phyloP scores from a whole-genome alignment of 352 stramenopile genomes.

The Globisporangium splendens region DNA sequence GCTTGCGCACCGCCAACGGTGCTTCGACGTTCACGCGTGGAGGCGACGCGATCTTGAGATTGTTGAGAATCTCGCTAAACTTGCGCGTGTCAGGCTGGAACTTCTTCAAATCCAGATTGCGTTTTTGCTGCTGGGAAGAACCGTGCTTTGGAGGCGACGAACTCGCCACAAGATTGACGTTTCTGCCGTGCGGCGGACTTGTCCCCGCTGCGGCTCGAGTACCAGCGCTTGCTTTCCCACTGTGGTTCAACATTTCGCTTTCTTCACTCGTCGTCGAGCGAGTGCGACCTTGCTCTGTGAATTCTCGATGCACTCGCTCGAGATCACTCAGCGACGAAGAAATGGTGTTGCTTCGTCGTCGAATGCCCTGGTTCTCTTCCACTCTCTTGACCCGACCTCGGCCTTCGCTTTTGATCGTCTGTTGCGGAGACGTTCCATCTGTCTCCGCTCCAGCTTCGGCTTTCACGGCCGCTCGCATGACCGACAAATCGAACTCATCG shows the following conservation, averaged over 20 bases:
- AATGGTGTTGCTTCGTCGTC: constrained; percentile 33
- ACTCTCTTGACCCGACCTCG: neutral
- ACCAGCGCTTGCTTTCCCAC: constrained; percentile 2
- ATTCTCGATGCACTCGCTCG: constrained; percentile 29
- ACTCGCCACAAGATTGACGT: constrained; percentile 6
- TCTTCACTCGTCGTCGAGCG: constrained; percentile 8
- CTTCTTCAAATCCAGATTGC: constrained; percentile 66
- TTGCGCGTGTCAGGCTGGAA: constrained; percentile 72
- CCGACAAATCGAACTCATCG: constrained; percentile 68
- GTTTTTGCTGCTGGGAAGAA: constrained; percentile 4
- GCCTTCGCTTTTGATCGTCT: constrained; percentile 7
- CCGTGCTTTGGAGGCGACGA: constrained; percentile 7
- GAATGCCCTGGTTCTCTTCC: constrained; percentile 1
- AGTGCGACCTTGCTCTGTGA: constrained; percentile 9
- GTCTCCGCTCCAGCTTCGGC: constrained; percentile 11
- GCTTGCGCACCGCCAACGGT: constrained; percentile 6
- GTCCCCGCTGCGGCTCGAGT: neutral
- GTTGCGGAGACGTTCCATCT: constrained; percentile 4
- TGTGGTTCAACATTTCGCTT: neutral
- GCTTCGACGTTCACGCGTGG: constrained; percentile 21
- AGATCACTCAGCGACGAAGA: constrained; percentile 31
- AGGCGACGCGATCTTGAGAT: constrained; percentile 56
- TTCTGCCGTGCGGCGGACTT: neutral
- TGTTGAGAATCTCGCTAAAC: constrained; percentile 73
- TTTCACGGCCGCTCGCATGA: constrained; percentile 23